Evolutionary conservation across 1,139 yeast species (phyloP).

Genomic region (Yamadazyma diospyri): DNA sequence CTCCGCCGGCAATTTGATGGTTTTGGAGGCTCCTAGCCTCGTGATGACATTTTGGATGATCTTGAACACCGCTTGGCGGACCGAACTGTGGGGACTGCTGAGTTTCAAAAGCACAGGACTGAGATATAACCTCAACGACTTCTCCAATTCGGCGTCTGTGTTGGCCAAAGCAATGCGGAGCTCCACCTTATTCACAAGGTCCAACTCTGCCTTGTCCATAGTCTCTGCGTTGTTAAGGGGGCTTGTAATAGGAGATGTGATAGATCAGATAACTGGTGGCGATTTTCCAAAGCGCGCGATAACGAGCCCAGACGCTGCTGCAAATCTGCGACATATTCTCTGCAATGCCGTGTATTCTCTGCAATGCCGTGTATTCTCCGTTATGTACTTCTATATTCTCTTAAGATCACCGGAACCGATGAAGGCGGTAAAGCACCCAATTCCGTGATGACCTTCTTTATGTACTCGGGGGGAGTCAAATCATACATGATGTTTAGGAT

Average conservation of each 20-base stretch:
- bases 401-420: slow-evolving; percentile 90
- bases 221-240: neutral
- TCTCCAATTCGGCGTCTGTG: slow-evolving; percentile 61
- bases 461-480: slow-evolving; percentile 89
- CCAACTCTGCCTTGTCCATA: slow-evolving; percentile 49
- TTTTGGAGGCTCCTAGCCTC: slow-evolving; percentile 57
- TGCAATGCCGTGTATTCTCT: no score
- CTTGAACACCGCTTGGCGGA: slow-evolving; percentile 63
- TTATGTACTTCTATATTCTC: slow-evolving; percentile 75
- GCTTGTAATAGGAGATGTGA: no score
- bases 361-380: no score
- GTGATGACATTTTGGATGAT: slow-evolving; percentile 66
- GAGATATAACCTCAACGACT: slow-evolving; percentile 58
- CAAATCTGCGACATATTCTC: no score
- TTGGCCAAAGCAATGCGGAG: slow-evolving; percentile 77
- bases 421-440: slow-evolving; percentile 96
- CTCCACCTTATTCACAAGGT: slow-evolving; percentile 73
- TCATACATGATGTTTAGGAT: slow-evolving; percentile 87
- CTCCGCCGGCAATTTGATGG: slow-evolving; percentile 57
- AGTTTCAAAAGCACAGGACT: slow-evolving; percentile 78
- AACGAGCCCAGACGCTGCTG: no score
- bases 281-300: no score
- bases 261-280: no score
- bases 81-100: slow-evolving; percentile 67
- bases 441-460: slow-evolving; percentile 93